phyloP scores from a whole-genome alignment of 108 stramenopile species.

The Aurantiochytrium sp. region DNA sequence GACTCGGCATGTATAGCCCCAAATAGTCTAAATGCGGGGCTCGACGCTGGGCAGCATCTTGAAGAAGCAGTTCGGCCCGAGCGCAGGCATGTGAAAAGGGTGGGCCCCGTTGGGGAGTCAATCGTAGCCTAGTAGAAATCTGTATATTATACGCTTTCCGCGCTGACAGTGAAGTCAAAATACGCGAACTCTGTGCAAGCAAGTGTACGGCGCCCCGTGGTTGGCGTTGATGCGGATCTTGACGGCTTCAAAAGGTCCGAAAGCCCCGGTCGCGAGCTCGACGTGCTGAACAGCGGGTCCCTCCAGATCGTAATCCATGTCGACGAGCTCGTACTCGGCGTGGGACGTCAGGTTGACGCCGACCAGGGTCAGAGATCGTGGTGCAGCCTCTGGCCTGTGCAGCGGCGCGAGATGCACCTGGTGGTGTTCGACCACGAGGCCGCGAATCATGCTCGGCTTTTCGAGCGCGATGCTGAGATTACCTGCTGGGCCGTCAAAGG shows the following conservation, averaged over 20 bases:
- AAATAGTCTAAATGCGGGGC: no score
- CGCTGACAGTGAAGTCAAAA: neutral
- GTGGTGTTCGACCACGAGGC: neutral
- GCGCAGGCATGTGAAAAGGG: neutral
- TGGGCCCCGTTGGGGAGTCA: neutral
- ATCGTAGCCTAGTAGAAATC: no score
- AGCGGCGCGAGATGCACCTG: neutral
- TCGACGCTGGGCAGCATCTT: no score
- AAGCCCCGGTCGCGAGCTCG: neutral
- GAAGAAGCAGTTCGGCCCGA: no score
- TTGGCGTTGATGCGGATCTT: neutral
- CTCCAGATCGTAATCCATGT: neutral
- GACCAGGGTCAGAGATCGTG: neutral
- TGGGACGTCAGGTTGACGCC: neutral
- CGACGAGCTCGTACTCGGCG: neutral
- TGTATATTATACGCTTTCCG: neutral
- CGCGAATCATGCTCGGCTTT: neutral
- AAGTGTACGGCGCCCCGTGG: neutral
- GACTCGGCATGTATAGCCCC: slow-evolving; percentile 18
- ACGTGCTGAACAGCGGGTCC: neutral
- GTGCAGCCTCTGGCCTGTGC: neutral
- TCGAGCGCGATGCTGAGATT: neutral
- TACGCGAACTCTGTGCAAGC: neutral
- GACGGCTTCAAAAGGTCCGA: neutral
- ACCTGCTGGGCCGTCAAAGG: neutral